Base-by-base conservation (phyloP, 768 basidiomycete genomes). In the Cystofilobasidium capitatum region DNA sequence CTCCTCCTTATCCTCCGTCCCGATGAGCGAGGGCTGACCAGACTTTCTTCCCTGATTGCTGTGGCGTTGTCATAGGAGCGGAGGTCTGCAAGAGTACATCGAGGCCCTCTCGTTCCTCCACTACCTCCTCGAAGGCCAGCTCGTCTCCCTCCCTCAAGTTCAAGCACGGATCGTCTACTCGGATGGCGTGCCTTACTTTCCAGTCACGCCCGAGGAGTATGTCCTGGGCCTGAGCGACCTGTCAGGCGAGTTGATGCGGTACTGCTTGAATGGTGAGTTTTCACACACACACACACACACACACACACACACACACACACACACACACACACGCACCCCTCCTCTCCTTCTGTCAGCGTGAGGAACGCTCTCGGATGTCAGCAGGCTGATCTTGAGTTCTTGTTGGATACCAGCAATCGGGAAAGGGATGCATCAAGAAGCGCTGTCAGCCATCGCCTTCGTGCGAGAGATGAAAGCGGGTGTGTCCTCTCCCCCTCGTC, bases 181-280 rank as follows among this genome's bases (percentile, higher is more conserved):
- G 3, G 77, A 83, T 31, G 87, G 87, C 22, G 75, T 80, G 49
- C 82, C 84, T 71, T 88, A 83, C 71, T 87, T 92, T 72, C 83
- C 85, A 4, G 75, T 93, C 37, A 82, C 89, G 12, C 75, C 84
- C 39, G 85, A 87, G 45, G 93, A 98, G 74, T 98, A 96, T 74
- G 80, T 97, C 17, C 83, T 97, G 3, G 96, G 96, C 7, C 78
- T 98, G 35, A 89, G 90, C 9, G 96, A 99, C 77, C 81, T 99
- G 26, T 96, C 91, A 0, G 96, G 96, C 51, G 96, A 99, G 78
- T 83, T 98, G 31, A 97, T 98, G 96, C 83, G 94, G 39, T 88
- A 87, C 70, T 91, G 91, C 14, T 94, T 97, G 69, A 88, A 90
- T 55, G 84, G 88, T 55, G 84, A 58, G 74, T 54, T 16, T 26